phyloP scores from a whole-genome alignment of 306 rosid species.

The Cicer yamashitae region DNA sequence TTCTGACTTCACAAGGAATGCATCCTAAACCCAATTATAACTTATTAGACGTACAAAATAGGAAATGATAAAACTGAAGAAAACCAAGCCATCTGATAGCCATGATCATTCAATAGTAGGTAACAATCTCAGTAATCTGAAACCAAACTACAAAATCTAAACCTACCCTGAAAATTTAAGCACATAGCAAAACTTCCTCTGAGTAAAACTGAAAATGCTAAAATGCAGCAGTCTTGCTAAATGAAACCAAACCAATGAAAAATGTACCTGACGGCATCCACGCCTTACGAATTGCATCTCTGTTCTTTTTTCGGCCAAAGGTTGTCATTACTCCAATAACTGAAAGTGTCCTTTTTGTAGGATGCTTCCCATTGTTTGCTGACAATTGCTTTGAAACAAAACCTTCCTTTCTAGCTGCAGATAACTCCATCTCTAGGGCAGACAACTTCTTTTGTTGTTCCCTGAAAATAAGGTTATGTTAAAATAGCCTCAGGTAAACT shows the following conservation, averaged over 20 bases:
- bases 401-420: constrained; percentile 72
- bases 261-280: constrained; percentile 76
- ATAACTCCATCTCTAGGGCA: constrained; percentile 60
- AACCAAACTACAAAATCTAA: constrained; percentile 32
- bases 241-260: constrained; percentile 37
- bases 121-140: constrained; percentile 25
- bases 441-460: constrained; percentile 70
- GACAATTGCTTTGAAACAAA: constrained; percentile 55
- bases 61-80: constrained; percentile 31
- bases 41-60: constrained; percentile 29
- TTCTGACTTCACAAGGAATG: constrained; percentile 32
- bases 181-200: constrained; percentile 2
- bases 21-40: constrained; percentile 19
- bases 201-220: constrained; percentile 22
- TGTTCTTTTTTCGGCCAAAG: constrained; percentile 65
- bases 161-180: constrained; percentile 18
- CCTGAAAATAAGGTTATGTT: constrained; percentile 50
- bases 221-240: constrained; percentile 1
- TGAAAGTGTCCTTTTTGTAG: constrained; percentile 59
- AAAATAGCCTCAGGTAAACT: constrained; percentile 14
- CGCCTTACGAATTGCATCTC: constrained; percentile 78
- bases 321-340: constrained; percentile 72
- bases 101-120: constrained; percentile 17
- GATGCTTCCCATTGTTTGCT: constrained; percentile 44
- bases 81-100: constrained; percentile 7